These are phyloP conservation scores for Lojkania enalia DNA, from an alignment of 2,329 filamentous ascomycete species.

Conservation along the genomic window DNA sequence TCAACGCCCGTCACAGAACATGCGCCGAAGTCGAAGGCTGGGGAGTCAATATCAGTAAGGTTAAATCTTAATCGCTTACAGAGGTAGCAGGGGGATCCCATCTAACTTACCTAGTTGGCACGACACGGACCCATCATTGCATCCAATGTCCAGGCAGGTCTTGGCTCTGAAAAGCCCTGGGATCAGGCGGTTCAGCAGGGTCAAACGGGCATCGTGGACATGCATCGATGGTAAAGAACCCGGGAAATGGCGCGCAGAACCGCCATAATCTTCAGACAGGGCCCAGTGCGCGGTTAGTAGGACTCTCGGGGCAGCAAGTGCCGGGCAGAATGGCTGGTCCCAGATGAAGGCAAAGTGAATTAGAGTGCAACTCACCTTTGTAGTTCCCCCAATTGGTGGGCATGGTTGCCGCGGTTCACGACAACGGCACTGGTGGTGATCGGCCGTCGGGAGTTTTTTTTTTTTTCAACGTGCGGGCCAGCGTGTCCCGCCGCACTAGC, in stretches of 20 bases:
- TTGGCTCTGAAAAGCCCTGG: constrained; percentile 41
- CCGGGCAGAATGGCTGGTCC: not conserved
- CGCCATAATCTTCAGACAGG: constrained; percentile 40
- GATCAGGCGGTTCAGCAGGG: constrained; percentile 35
- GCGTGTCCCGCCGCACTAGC: too few species aligned
- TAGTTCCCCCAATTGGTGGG: constrained; percentile 42
- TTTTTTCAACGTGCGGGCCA: constrained; percentile 12
- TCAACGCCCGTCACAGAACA: constrained; percentile 45
- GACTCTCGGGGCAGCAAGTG: not conserved
- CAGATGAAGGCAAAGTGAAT: constrained; percentile 9
- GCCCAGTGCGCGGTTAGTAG: constrained; percentile 13
- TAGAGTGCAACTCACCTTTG: constrained; percentile 8
- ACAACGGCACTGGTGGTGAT: constrained; percentile 27
- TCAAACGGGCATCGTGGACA: constrained; percentile 43
- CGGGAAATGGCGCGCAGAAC: constrained; percentile 36
- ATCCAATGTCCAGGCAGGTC: constrained; percentile 45
- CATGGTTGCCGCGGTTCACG: constrained; percentile 23
- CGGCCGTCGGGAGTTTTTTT: constrained; percentile 13
- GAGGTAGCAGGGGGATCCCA: constrained; percentile 25
- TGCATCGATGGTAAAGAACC: constrained; percentile 39
- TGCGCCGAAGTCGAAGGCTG: constrained; percentile 45
- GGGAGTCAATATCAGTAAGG: constrained; percentile 34
- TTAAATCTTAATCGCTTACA: constrained; percentile 36
- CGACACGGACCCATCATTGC: constrained; percentile 44
- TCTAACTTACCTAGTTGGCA: constrained; percentile 44